phyloP scores from a whole-genome alignment of 1,284 basidiomycete genomes.

The Cystobasidiaceae sp. region DNA sequence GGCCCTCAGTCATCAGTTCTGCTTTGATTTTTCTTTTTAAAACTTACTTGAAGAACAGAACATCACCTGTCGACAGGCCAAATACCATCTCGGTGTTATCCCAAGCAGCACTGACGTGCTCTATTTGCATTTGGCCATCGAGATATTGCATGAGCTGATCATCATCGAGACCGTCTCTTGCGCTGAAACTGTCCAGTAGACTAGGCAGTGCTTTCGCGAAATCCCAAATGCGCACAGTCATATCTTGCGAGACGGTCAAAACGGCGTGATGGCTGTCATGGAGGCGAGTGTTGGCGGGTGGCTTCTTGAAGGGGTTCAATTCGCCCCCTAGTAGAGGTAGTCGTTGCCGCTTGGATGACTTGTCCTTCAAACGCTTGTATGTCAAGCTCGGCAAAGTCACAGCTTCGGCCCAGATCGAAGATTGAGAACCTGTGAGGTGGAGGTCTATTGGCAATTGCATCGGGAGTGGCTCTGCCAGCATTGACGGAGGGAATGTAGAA shows the following conservation, averaged over 20 bases:
- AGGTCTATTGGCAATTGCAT: conserved; percentile 42
- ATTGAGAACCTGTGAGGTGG: conserved; percentile 45
- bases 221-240: conserved; percentile 64
- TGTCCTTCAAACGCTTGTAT: conserved; percentile 14
- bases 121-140: conserved; percentile 14
- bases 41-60: conserved; percentile 21
- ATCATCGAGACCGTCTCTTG: conserved; percentile 15
- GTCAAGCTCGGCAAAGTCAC: conserved; percentile 19
- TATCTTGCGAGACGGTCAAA: conserved; percentile 61
- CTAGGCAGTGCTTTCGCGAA: conserved; percentile 18
- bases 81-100: conserved; percentile 25
- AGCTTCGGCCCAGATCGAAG: conserved; percentile 33
- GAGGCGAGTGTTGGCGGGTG: not conserved
- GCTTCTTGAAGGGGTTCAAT: not conserved
- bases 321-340: conserved; percentile 18
- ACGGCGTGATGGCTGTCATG: conserved; percentile 55
- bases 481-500: conserved; percentile 50
- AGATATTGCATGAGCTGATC: conserved; percentile 23
- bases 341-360: not conserved
- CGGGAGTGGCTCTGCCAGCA: conserved; percentile 21
- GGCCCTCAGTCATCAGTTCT: too few species aligned
- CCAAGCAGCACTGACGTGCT: conserved; percentile 22
- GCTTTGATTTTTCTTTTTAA: too few species aligned
- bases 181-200: conserved; percentile 27
- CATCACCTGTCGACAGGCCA: conserved; percentile 25